Conservation (phyloP, 106 monocot genomes). For the Gastrodia elata region DNA sequence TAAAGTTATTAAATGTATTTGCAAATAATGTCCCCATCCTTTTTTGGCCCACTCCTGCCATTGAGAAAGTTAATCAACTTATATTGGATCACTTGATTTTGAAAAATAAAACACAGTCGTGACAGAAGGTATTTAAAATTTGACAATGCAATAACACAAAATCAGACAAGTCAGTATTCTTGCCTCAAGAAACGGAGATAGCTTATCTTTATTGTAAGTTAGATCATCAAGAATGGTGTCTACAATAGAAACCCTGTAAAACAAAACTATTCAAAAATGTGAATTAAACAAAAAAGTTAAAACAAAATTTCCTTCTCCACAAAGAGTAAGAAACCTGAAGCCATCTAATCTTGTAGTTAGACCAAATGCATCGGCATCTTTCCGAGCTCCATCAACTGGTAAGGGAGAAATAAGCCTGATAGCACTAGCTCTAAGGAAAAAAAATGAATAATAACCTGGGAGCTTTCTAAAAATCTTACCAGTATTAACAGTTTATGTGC, state of each 20-base stretch:
- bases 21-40: not conserved
- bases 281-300: not conserved
- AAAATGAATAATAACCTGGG: not conserved
- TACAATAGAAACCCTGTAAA: conserved; percentile 41
- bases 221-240: conserved; percentile 82
- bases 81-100: not conserved
- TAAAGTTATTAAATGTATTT: not conserved
- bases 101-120: not conserved
- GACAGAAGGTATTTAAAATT: not conserved
- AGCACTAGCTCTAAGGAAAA: conserved; percentile 2
- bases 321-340: conserved; percentile 35
- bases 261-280: not conserved
- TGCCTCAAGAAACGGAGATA: conserved; percentile 72
- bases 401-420: conserved; percentile 10
- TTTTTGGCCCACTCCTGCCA: not conserved
- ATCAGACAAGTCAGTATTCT: not conserved
- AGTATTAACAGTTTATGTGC: conserved; percentile 47
- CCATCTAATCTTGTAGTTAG: conserved; percentile 63
- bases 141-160: not conserved
- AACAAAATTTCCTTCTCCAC: not conserved
- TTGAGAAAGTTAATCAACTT: not conserved
- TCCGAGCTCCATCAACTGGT: conserved; percentile 61
- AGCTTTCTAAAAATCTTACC: conserved; percentile 31
- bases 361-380: conserved; percentile 61
- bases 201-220: conserved; percentile 52